A percentile compares a stretch with the other conserved stretches of the same genome.
phyloP scores from a whole-genome alignment of 2,329 filamentous ascomycete species.

The Verticillium dahliae region DNA sequence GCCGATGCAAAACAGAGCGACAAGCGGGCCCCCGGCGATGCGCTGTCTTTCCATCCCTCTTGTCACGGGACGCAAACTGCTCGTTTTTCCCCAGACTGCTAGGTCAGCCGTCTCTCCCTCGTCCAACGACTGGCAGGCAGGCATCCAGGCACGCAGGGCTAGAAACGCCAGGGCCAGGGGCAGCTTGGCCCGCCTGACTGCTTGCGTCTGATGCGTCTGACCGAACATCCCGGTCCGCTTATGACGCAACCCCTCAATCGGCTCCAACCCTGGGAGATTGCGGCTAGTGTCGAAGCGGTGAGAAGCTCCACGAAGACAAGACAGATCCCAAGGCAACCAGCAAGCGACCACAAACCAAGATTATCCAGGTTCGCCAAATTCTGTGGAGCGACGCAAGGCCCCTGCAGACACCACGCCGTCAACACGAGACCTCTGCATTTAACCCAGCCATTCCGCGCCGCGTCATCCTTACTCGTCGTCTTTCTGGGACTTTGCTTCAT shows the following conservation, averaged over 20 bases:
- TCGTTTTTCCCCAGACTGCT: not conserved
- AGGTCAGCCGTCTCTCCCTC: not conserved
- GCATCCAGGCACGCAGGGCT: not conserved
- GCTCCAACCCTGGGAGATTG: not conserved
- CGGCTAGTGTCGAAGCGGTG: not conserved
- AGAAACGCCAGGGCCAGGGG: not conserved
- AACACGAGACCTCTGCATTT: not conserved
- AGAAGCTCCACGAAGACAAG: not conserved
- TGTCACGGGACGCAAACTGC: not conserved
- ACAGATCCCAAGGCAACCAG: not conserved
- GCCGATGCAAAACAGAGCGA: not conserved
- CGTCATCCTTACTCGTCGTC: not conserved
- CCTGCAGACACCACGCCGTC: not conserved
- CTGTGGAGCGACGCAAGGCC: not conserved
- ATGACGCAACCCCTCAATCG: slow-evolving; percentile 1
- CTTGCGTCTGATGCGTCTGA: slow-evolving; percentile 1
- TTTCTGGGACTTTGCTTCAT: not conserved
- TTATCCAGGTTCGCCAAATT: not conserved
- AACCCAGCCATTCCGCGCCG: not conserved
- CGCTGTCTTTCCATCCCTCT: not conserved
- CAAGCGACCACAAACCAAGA: not conserved
- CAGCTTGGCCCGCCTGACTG: not conserved
- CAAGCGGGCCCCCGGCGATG: not conserved
- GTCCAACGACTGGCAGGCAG: not conserved
- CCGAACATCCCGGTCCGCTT: not conserved